These are phyloP conservation scores for Mortierella sp. DNA, from an alignment of 371 early-diverging fungal genomes.

Conservation along the genomic window DNA sequence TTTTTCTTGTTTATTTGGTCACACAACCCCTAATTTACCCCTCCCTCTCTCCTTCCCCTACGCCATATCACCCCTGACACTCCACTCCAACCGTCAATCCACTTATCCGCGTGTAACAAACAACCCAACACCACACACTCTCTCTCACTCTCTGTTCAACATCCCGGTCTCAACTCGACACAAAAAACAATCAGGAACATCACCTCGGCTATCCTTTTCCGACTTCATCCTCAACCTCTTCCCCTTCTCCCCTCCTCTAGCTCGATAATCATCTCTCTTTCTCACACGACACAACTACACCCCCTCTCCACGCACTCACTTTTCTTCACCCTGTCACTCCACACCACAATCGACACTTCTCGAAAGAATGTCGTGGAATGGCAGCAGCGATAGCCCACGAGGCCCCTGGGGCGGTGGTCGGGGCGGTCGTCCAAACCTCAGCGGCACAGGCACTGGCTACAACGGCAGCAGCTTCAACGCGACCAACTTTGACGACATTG, in stretches of 20 bases:
- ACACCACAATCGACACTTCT: no score
- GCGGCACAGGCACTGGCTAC: background rate
- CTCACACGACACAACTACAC: background rate
- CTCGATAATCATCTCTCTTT: no score
- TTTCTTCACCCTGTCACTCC: background rate
- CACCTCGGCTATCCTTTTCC: slow-evolving; percentile 4
- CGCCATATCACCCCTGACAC: background rate
- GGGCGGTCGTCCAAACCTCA: background rate
- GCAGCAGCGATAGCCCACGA: no score
- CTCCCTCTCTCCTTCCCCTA: background rate
- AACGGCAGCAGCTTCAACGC: background rate
- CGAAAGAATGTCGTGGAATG: no score
- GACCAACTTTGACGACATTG: no score
- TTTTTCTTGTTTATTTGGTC: background rate
- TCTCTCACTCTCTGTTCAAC: background rate
- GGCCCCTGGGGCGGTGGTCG: no score
- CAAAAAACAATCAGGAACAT: background rate
- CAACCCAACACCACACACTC: background rate
- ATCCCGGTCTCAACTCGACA: no score
- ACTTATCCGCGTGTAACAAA: background rate
- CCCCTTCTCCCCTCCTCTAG: background rate
- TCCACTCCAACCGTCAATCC: background rate
- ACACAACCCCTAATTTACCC: background rate
- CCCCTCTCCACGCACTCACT: background rate
- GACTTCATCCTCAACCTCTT: background rate